phyloP scores from a whole-genome alignment of 2,329 filamentous ascomycete genomes.

The Aspergillus alliaceus region DNA sequence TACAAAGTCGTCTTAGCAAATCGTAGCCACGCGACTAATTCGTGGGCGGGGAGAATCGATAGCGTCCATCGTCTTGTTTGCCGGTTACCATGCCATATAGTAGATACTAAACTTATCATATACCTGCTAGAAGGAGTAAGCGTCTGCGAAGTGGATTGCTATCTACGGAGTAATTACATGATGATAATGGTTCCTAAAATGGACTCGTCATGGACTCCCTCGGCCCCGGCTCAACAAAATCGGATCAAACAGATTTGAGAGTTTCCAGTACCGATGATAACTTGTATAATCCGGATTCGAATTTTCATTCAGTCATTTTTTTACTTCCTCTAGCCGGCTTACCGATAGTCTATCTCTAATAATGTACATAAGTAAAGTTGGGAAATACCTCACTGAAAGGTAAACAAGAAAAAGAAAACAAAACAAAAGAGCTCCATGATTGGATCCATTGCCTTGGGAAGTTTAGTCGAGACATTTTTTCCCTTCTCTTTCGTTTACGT shows the following conservation, averaged over 20 bases:
- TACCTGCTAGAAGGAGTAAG: neutral
- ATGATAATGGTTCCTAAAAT: neutral
- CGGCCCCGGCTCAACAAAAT: neutral
- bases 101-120: neutral
- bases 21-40: neutral
- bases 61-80: neutral
- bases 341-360: neutral
- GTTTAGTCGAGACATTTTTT: neutral
- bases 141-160: neutral
- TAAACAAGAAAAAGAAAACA: neutral
- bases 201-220: neutral
- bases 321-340: neutral
- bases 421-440: neutral
- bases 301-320: neutral
- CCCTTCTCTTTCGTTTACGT: neutral
- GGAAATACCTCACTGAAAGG: neutral
- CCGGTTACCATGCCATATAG: neutral
- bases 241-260: neutral
- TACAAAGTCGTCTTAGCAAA: neutral
- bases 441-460: neutral
- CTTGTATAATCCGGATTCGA: neutral
- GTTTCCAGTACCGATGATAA: neutral
- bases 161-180: neutral
- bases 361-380: neutral
- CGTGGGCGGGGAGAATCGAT: neutral